Percentiles rank a stretch among this genome's conserved stretches.
These are phyloP conservation scores for Avena atlantica DNA, from an alignment of 176 grass and related monocot species.

Conservation along the genomic window DNA sequence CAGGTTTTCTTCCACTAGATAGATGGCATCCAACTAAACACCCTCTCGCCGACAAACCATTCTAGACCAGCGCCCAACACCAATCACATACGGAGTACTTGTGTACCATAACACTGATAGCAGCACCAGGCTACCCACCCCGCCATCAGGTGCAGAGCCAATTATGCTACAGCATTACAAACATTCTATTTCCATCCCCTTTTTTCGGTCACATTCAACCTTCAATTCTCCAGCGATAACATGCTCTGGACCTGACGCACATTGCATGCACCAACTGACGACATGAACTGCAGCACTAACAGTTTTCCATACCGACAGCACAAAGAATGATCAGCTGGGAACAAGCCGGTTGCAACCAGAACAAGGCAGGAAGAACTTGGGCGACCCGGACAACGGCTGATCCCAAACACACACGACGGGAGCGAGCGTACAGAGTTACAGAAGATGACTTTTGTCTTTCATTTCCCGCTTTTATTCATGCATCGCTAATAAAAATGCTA, in stretches of 20 bases:
- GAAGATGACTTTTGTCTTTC: constrained; percentile 2
- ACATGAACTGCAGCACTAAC: constrained; percentile 29
- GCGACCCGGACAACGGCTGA: not conserved
- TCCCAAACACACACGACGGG: no score
- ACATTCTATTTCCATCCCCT: constrained; percentile 9
- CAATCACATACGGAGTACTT: not conserved
- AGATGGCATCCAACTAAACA: not conserved
- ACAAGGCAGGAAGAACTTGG: not conserved
- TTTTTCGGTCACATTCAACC: not conserved
- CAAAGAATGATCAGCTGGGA: constrained; percentile 24
- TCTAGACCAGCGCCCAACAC: not conserved
- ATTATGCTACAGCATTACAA: constrained; percentile 32
- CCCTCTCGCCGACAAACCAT: not conserved
- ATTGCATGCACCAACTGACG: constrained; percentile 35
- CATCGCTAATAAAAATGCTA: constrained; percentile 48
- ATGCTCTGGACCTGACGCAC: constrained; percentile 34
- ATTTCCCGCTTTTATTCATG: constrained; percentile 50
- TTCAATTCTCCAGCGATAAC: constrained; percentile 22
- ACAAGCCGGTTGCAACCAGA: not conserved
- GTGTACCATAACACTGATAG: no score
- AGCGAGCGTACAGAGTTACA: constrained; percentile 20
- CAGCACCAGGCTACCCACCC: not conserved
- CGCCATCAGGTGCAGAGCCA: constrained; percentile 30
- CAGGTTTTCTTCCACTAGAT: not conserved
- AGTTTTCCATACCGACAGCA: constrained; percentile 3